Conservation (phyloP, 2,329 filamentous ascomycete species). For the Neoarthrinium moseri region DNA sequence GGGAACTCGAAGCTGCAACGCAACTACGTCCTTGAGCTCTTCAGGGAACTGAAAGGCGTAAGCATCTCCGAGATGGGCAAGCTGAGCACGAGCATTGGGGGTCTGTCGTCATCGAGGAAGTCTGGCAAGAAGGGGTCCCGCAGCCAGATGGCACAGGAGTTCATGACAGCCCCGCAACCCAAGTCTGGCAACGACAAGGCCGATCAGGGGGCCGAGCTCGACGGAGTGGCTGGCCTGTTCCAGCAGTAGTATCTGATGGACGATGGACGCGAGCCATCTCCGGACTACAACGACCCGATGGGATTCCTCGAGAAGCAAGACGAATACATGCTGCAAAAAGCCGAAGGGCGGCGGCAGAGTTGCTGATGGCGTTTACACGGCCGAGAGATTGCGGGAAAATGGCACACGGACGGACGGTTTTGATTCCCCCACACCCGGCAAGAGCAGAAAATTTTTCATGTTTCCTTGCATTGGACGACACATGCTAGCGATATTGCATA, state of each 20-base stretch:
- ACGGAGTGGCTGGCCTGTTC: slow-evolving; percentile 55
- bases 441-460: too few species aligned
- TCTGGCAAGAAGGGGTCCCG: slow-evolving; percentile 39
- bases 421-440: too few species aligned
- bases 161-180: slow-evolving; percentile 48
- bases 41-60: slow-evolving; percentile 84
- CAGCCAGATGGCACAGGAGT: slow-evolving; percentile 64
- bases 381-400: too few species aligned
- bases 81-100: slow-evolving; percentile 55
- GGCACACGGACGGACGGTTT: too few species aligned
- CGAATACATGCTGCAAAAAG: too few species aligned
- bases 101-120: slow-evolving; percentile 26
- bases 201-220: slow-evolving; percentile 51
- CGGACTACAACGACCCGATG: too few species aligned
- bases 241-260: slow-evolving; percentile 23
- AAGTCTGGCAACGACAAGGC: slow-evolving; percentile 23
- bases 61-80: slow-evolving; percentile 93
- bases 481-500: too few species aligned
- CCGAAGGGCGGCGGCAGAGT: too few species aligned
- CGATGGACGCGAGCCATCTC: too few species aligned
- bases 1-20: slow-evolving; percentile 73
- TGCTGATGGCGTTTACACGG: too few species aligned
- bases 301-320: too few species aligned
- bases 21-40: slow-evolving; percentile 76
- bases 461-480: too few species aligned